Conservation (phyloP, 2,329 filamentous ascomycete species). For the Didymosphaeria variabile region DNA sequence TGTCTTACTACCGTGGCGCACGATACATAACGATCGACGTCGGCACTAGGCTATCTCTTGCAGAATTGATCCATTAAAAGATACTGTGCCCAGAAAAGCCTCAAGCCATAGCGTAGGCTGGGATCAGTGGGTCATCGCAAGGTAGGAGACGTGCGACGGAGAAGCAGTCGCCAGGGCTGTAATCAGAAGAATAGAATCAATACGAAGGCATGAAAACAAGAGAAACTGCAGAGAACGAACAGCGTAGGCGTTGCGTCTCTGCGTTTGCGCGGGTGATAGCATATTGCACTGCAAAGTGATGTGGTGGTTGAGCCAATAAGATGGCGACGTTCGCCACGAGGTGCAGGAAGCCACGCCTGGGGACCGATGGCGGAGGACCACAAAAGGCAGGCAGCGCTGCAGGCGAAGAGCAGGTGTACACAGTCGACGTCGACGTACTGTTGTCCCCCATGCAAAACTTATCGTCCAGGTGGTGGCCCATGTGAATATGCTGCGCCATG, state of each 20-base stretch:
- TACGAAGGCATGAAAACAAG: neutral
- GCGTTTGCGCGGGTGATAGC: neutral
- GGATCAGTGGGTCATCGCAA: neutral
- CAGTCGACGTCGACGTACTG: neutral
- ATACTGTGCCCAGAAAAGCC: neutral
- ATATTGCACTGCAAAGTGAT: neutral
- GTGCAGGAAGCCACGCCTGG: neutral
- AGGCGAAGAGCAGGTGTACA: neutral
- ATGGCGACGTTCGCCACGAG: neutral
- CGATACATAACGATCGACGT: neutral
- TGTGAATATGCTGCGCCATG: neutral
- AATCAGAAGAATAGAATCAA: neutral
- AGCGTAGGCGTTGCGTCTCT: neutral
- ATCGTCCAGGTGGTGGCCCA: neutral
- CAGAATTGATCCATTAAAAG: neutral
- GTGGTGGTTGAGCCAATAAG: neutral
- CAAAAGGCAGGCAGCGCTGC: neutral
- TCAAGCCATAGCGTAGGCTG: neutral
- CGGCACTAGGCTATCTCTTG: constrained; percentile 5
- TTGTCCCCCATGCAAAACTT: neutral
- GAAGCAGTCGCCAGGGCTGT: neutral
- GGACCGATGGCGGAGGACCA: constrained; percentile 1
- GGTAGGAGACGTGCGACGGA: neutral
- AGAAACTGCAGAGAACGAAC: neutral
- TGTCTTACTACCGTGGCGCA: constrained; percentile 7